Evolutionary conservation across 73 alveolate species (phyloP).

Genomic region (Paramecium bursaria): DNA sequence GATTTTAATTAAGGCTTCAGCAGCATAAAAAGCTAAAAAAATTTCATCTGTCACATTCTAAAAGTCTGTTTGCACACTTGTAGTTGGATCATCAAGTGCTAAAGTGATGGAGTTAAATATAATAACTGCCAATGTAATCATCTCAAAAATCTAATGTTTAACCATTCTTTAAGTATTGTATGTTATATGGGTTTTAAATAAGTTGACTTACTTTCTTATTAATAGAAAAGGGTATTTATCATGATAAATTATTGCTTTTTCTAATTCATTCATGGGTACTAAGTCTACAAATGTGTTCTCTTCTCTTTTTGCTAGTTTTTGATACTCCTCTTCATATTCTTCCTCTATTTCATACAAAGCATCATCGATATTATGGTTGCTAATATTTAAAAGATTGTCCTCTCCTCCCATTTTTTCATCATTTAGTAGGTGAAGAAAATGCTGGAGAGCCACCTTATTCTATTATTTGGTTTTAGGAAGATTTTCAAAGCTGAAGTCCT

Average conservation of each 20-base stretch:
- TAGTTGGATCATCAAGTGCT: conserved; percentile 76
- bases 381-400: too few species aligned
- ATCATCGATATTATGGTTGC: too few species aligned
- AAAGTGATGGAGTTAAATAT: conserved; percentile 72
- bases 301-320: neutral
- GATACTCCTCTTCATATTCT: conserved; percentile 3
- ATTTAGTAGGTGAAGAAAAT: too few species aligned
- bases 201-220: neutral
- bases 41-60: conserved; percentile 64
- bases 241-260: conserved; percentile 9
- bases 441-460: too few species aligned
- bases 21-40: conserved; percentile 66
- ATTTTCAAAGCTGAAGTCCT: too few species aligned
- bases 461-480: too few species aligned
- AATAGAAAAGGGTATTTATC: conserved; percentile 30
- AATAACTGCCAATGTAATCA: conserved; percentile 67
- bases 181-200: neutral
- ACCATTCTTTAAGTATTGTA: neutral
- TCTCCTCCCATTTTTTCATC: too few species aligned
- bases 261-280: conserved; percentile 40
- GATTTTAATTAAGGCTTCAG: conserved; percentile 72
- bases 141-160: conserved; percentile 60
- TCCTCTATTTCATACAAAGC: conserved; percentile 42
- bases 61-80: conserved; percentile 14
- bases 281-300: neutral